These are phyloP conservation scores for Aureobasidium musti DNA, from an alignment of 2,329 filamentous ascomycete species.

Conservation along the genomic window DNA sequence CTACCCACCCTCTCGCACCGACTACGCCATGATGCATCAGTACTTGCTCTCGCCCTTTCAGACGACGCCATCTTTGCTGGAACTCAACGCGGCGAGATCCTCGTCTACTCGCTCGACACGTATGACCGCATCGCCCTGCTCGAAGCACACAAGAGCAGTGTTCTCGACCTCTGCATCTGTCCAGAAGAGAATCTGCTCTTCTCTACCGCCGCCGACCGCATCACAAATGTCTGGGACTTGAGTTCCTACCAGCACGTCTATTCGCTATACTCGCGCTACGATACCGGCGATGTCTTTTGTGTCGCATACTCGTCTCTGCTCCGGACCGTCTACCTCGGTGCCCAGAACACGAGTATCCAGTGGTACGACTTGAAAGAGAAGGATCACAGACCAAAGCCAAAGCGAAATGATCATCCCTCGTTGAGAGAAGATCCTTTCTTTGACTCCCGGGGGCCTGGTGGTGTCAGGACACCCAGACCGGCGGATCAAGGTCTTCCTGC, in stretches of 20 bases:
- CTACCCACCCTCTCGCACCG: conserved; percentile 70
- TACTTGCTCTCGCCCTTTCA: conserved; percentile 80
- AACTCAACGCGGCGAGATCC: conserved; percentile 89
- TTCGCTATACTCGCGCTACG: conserved; percentile 89
- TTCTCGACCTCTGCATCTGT: conserved; percentile 81
- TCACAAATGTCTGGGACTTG: conserved; percentile 92
- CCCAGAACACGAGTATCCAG: conserved; percentile 92
- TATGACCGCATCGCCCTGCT: conserved; percentile 78
- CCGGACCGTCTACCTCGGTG: conserved; percentile 84
- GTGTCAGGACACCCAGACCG: conserved; percentile 72
- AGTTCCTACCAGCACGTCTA: conserved; percentile 73
- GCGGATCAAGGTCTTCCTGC: conserved; percentile 56
- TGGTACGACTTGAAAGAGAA: conserved; percentile 78
- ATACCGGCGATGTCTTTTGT: conserved; percentile 94
- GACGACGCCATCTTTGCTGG: conserved; percentile 84
- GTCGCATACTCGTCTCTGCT: conserved; percentile 81
- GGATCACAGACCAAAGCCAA: conserved; percentile 59
- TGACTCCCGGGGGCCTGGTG: conserved; percentile 83
- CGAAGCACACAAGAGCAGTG: conserved; percentile 87
- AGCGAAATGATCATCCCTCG: conserved; percentile 70
- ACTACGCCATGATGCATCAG: conserved; percentile 73
- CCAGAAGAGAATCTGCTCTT: conserved; percentile 75
- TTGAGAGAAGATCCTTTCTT: conserved; percentile 85
- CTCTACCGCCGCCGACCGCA: conserved; percentile 88
- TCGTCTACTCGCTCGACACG: conserved; percentile 84